Evolutionary conservation across 352 stramenopile species (phyloP).

Genomic region (Vaucheria bursata): DNA sequence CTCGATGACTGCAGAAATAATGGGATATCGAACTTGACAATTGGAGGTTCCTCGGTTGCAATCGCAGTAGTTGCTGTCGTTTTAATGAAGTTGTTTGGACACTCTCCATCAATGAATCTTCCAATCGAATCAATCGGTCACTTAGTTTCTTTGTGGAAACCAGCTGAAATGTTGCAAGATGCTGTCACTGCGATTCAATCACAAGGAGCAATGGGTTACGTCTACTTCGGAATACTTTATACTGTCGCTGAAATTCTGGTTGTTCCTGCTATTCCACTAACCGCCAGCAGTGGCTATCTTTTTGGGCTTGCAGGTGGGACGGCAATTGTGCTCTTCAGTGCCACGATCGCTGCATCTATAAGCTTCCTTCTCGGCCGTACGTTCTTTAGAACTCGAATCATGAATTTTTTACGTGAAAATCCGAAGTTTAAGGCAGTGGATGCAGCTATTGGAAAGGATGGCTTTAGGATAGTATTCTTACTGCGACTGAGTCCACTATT

Average conservation of each 20-base stretch:
- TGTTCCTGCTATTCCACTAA: slow-evolving; percentile 60
- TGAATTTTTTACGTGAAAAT: background rate
- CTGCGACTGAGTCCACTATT: slow-evolving; percentile 58
- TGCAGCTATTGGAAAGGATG: slow-evolving; percentile 54
- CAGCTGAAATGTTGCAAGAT: too few relatives aligned
- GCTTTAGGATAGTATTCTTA: slow-evolving; percentile 62
- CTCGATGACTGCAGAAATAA: too few relatives aligned
- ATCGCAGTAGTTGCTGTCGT: too few relatives aligned
- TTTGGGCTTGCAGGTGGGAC: slow-evolving; percentile 59
- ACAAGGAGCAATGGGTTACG: too few relatives aligned
- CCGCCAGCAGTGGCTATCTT: slow-evolving; percentile 59
- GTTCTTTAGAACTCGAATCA: slow-evolving; percentile 48
- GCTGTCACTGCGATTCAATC: too few relatives aligned
- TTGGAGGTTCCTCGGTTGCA: too few relatives aligned
- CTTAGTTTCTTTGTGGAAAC: too few relatives aligned
- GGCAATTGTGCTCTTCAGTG: slow-evolving; percentile 54
- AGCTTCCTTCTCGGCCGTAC: slow-evolving; percentile 61
- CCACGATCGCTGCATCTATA: slow-evolving; percentile 56
- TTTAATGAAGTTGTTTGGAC: too few relatives aligned
- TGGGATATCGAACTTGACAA: too few relatives aligned
- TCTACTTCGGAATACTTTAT: slow-evolving; percentile 61
- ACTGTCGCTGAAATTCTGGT: slow-evolving; percentile 62
- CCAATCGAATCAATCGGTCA: too few relatives aligned
- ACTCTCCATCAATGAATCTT: too few relatives aligned
- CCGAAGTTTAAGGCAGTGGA: slow-evolving; percentile 56